A percentile compares a stretch with the other conserved stretches of the same genome.
These are phyloP conservation scores for Lentinula edodes DNA, from an alignment of 768 basidiomycete species.

Conservation along the genomic window DNA sequence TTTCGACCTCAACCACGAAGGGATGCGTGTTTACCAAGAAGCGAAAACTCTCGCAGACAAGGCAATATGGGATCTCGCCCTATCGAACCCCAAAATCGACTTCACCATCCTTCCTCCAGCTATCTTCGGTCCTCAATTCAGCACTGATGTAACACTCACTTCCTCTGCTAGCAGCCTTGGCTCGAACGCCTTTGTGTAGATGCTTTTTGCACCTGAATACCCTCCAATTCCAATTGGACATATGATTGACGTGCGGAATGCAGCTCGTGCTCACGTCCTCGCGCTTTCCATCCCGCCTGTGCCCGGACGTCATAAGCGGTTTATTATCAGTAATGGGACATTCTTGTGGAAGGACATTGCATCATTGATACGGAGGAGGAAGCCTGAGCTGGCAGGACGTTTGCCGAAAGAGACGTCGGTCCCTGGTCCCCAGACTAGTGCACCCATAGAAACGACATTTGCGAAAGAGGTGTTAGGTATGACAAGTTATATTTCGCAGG, in stretches of 20 bases:
- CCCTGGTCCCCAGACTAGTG: not conserved
- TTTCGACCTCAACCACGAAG: not conserved
- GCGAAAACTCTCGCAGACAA: slow-evolving; percentile 7
- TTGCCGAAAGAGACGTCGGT: not conserved
- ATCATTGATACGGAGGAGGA: not conserved
- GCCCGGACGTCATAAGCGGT: not conserved
- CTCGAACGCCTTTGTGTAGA: not conserved
- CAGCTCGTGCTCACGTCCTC: slow-evolving; percentile 5
- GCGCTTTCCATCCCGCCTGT: slow-evolving; percentile 4
- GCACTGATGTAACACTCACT: not conserved
- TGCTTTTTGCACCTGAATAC: slow-evolving; percentile 3
- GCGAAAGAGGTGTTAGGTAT: not conserved
- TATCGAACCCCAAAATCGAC: slow-evolving; percentile 3
- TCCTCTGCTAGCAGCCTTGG: not conserved
- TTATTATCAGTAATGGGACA: not conserved
- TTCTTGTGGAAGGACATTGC: not conserved
- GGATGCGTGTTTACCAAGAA: not conserved
- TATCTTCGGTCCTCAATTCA: slow-evolving; percentile 15
- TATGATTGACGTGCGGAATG: slow-evolving; percentile 12
- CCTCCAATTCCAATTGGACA: slow-evolving; percentile 5
- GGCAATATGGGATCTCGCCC: slow-evolving; percentile 5
- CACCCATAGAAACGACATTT: not conserved
- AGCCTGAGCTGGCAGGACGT: not conserved
- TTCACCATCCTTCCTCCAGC: slow-evolving; percentile 12
- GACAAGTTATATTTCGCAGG: slow-evolving; percentile 1